Evolutionary conservation across 73 alveolate genomes (phyloP).

Genomic region (Symbiodinium natans): DNA sequence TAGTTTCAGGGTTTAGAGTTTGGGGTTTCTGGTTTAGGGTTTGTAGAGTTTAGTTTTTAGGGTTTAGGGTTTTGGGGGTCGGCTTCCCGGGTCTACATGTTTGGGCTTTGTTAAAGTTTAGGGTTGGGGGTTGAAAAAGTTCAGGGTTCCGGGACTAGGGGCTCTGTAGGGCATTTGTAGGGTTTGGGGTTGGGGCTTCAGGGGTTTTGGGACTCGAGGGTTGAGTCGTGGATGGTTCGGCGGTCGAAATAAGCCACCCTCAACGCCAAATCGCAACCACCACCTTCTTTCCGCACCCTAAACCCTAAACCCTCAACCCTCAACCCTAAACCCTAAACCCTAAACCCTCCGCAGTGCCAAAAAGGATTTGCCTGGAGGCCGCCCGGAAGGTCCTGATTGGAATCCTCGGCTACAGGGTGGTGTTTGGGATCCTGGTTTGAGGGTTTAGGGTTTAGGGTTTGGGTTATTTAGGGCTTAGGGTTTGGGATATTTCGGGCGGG

Average conservation of each 20-base stretch:
- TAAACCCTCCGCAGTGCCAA: no score
- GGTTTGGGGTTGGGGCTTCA: no score
- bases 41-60: no score
- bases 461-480: neutral
- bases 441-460: neutral
- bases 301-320: neutral
- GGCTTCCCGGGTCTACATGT: no score
- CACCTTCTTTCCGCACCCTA: neutral
- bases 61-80: no score
- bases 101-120: neutral
- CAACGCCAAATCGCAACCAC: neutral
- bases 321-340: neutral
- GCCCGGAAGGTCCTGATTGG: neutral
- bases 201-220: no score
- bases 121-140: neutral
- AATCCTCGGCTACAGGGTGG: neutral
- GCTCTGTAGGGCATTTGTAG: no score
- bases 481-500: no score
- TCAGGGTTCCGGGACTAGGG: neutral
- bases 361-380: no score
- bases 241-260: neutral
- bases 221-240: neutral
- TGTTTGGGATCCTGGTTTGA: neutral
- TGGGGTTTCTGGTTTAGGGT: no score
- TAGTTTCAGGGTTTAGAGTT: neutral